phyloP scores from a whole-genome alignment of 768 basidiomycete species.

The Mycena rebaudengoi region DNA sequence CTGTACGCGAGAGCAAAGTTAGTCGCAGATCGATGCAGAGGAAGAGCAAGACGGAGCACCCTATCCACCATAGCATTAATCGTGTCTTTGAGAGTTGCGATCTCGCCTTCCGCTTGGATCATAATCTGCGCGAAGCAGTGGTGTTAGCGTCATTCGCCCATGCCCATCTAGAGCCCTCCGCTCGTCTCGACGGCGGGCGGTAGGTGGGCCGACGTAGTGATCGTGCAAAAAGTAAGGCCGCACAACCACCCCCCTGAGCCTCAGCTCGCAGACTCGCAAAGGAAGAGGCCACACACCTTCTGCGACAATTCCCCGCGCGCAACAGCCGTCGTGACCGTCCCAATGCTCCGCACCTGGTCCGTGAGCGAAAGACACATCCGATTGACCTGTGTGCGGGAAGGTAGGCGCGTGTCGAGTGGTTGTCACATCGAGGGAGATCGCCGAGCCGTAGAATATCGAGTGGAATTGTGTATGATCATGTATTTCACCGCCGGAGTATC shows the following conservation, averaged over 20 bases:
- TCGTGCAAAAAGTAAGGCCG: no score
- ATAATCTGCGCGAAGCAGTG: not conserved
- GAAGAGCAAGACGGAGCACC: not conserved
- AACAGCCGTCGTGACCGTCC: not conserved
- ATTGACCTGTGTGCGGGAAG: no score
- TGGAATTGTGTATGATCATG: no score
- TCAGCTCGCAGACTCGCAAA: not conserved
- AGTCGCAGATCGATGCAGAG: not conserved
- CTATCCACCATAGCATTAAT: slow-evolving; percentile 1
- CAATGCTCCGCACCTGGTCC: not conserved
- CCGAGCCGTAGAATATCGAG: no score
- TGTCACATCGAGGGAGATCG: no score
- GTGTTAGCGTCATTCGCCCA: not conserved
- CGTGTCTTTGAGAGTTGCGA: not conserved
- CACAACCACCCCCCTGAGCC: not conserved
- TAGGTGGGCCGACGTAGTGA: no score
- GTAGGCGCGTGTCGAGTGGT: no score
- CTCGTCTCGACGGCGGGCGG: no score
- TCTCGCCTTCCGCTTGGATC: slow-evolving; percentile 3
- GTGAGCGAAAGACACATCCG: not conserved
- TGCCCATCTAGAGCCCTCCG: no score
- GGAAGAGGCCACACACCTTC: not conserved
- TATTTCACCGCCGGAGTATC: no score
- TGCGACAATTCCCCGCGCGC: not conserved
- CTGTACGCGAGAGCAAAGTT: not conserved